Base-by-base conservation (phyloP, 2,329 filamentous ascomycete species). In the Xylaria sp. region DNA sequence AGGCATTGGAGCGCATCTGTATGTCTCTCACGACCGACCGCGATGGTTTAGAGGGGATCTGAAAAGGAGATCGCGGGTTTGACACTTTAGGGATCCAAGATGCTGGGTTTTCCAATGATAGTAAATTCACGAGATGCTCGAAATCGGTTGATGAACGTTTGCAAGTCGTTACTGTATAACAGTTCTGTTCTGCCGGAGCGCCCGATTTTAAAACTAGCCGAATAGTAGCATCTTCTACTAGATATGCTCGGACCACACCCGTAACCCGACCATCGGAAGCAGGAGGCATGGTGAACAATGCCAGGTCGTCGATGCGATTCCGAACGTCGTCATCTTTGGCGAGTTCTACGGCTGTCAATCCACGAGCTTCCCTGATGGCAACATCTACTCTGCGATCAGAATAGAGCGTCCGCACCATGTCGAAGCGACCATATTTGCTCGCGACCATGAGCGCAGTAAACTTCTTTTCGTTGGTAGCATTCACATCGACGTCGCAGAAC, bases 371-470 rank as follows among this genome's bases (percentile, higher is more conserved):
- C 75, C 90, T 91, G 31, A 94, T 87, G 43, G 90, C 88, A 14
- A 94, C 79, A 73, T 99, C 95, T 4, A 97, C 92, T 69, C 96
- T 84, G 23, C 92, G 87, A 74, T 99, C 95, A 43, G 89, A 86
- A 75, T 96, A 98, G 5, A 99, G 83, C 9, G 89, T 89, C 61
- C 94, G 85, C 17, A 99, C 94, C 82, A 97, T 92, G 71, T 98
- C 95, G 57, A 96, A 90, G 65, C 95, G 87, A 35, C 95, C 95
- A 73, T 98, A 99, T 76, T 99, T 99, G 84, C 94, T 98, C 7
- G 94, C 94, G 65, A 99, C 91, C 95, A 99, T 99, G 60, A 99
- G 82, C 1, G 95, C 89, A 0, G 96, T 99, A 73, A 99, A 98
- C 50, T 87, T 90, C 78, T 92, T 97, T 70, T 98, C 94, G 73